Base-by-base conservation (phyloP, 169 alveolate genomes). In the Plasmodium yoelii region DNA sequence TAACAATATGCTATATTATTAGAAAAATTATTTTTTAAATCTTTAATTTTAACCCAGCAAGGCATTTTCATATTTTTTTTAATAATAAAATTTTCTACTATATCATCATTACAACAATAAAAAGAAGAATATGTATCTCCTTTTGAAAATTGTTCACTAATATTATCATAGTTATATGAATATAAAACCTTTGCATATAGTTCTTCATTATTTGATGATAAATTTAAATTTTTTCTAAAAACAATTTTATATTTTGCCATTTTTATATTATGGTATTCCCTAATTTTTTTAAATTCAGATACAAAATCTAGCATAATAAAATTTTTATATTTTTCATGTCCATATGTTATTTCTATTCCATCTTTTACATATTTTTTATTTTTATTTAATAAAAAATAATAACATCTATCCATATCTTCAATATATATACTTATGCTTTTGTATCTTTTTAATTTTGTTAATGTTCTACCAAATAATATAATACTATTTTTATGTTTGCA, bases 41-140 rank as follows among this genome's bases (percentile, higher is more conserved):
- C 86, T 61, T 69, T 68, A 24, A 84, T 51, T 55, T 69, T 84
- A 24, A 84, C 28, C 91, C 91, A 84, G 13, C 91, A 84, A 28
- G 91, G 91, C 15, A 84, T 10, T 34, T 84, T 84, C 22, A 84
- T 44, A 13, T 84, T 68, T 47, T 84, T 84, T 24, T 84, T 84
- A 26, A 84, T 69, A 47, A 84, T 46, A 69, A 84, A 84, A 44
- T 84, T 68, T 59, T 84, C 91, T 24, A 84, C 60, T 2, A 84
- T 24, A 61, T 84, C 91, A 13, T 84, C 91, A 44, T 84, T 84
- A 60, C 91, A 84, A 42, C 91, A 84, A 63, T 84, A 84, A 42
- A 84, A 84, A 8, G 87, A 59, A 18, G 34, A 13, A 63, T 84
- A 84, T 5, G 91, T 56, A 26, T 64, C 39, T 4, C 91, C 91